A percentile compares a stretch with the other conserved stretches of the same genome.
phyloP scores from a whole-genome alignment of 768 basidiomycete species.

The Kwoniella bestiolae region DNA sequence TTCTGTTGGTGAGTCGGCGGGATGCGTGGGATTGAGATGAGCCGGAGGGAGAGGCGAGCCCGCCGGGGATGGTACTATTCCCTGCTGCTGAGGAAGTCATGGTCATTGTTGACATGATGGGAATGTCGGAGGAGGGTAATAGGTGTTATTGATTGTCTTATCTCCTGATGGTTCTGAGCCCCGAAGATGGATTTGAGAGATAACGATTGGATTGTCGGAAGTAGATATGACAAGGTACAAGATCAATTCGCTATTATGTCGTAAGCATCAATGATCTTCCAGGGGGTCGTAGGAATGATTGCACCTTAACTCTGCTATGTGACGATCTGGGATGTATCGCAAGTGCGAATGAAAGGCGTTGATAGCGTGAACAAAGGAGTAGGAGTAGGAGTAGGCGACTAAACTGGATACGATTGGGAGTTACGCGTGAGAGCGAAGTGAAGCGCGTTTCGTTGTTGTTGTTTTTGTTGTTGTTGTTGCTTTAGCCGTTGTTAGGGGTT shows the following conservation, averaged over 20 bases:
- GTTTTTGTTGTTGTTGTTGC: not conserved
- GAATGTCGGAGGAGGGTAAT: not conserved
- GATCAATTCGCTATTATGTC: no score
- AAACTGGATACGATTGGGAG: not conserved
- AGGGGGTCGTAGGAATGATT: not conserved
- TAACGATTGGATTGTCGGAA: not conserved
- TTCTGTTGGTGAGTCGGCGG: constrained; percentile 66
- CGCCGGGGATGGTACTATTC: not conserved
- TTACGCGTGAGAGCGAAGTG: not conserved
- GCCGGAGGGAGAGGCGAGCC: constrained; percentile 20
- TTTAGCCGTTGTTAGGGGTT: not conserved
- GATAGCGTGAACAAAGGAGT: not conserved
- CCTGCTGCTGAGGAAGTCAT: constrained; percentile 17
- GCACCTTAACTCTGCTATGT: not conserved
- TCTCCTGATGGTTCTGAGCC: no score
- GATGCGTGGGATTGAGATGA: constrained; percentile 19
- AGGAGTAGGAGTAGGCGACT: not conserved
- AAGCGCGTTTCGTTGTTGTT: not conserved
- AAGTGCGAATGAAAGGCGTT: not conserved
- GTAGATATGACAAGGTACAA: not conserved
- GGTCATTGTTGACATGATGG: constrained; percentile 29
- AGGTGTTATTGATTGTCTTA: not conserved
- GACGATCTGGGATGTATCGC: not conserved
- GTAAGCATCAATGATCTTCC: not conserved
- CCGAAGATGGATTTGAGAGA: not conserved